Percentiles rank a stretch among this genome's conserved stretches.
Evolutionary conservation across 805 yeast species (phyloP).

Genomic region (Lipomyces yamanashiensis): DNA sequence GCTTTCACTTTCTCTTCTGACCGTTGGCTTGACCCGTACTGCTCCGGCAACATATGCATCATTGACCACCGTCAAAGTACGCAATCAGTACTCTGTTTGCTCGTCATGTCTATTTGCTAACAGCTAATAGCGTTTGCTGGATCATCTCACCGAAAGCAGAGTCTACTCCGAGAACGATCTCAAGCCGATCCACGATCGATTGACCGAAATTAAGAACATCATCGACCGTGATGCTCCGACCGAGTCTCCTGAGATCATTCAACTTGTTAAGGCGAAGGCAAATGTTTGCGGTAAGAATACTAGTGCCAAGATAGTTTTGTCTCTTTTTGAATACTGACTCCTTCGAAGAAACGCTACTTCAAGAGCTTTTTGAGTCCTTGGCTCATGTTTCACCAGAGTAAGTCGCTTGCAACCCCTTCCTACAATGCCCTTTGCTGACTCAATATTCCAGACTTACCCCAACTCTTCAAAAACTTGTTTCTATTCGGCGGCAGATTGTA

Average conservation of each 20-base stretch:
- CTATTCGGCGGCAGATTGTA: slow-evolving; percentile 65
- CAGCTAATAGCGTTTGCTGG: slow-evolving; percentile 64
- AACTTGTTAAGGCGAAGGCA: slow-evolving; percentile 67
- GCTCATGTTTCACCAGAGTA: slow-evolving; percentile 50
- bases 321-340: background rate
- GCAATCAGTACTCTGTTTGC: slow-evolving; percentile 4
- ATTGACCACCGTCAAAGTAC: slow-evolving; percentile 66
- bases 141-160: slow-evolving; percentile 78
- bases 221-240: slow-evolving; percentile 51
- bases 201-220: slow-evolving; percentile 70
- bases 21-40: slow-evolving; percentile 86
- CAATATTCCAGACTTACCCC: slow-evolving; percentile 38
- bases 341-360: slow-evolving; percentile 52
- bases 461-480: slow-evolving; percentile 63
- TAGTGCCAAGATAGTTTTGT: background rate
- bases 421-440: background rate
- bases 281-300: slow-evolving; percentile 54
- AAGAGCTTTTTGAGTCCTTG: slow-evolving; percentile 60
- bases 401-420: background rate
- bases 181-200: slow-evolving; percentile 72
- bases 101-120: background rate
- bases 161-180: slow-evolving; percentile 86
- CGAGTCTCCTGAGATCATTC: slow-evolving; percentile 61
- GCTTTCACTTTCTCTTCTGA: slow-evolving; percentile 80
- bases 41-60: slow-evolving; percentile 96